These are phyloP conservation scores for Saxophila tyrrhenica DNA, from an alignment of 495 filamentous ascomycete genomes.

Conservation along the genomic window DNA sequence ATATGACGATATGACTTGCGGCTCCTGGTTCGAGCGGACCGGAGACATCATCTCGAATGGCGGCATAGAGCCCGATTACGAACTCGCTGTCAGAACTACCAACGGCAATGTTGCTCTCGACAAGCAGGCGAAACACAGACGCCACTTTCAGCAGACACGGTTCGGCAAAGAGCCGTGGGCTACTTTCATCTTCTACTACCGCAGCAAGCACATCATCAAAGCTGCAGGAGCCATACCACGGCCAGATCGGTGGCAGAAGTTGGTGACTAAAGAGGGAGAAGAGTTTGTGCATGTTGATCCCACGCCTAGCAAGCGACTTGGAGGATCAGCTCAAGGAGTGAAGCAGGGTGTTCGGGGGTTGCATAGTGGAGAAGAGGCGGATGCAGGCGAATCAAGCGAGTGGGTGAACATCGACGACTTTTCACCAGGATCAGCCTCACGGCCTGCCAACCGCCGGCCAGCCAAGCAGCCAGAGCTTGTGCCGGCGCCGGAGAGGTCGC, in stretches of 20 bases:
- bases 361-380: background rate
- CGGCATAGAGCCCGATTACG: conserved; percentile 3
- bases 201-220: conserved; percentile 2
- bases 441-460: background rate
- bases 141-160: conserved; percentile 2
- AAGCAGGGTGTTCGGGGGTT: background rate
- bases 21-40: background rate
- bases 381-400: background rate
- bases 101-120: background rate
- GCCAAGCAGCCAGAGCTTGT: background rate
- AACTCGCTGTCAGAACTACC: background rate
- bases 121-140: conserved; percentile 5
- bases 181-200: conserved; percentile 16
- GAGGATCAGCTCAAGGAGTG: background rate
- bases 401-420: background rate
- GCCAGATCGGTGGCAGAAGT: background rate
- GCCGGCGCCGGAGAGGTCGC: background rate
- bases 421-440: background rate
- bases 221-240: background rate
- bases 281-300: too few species aligned
- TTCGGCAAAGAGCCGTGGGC: conserved; percentile 12
- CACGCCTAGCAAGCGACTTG: background rate
- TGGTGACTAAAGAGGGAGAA: too few species aligned
- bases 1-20: conserved; percentile 1
- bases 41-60: background rate